phyloP scores from a whole-genome alignment of 1,284 basidiomycete genomes.

The Marasmius fiardii region DNA sequence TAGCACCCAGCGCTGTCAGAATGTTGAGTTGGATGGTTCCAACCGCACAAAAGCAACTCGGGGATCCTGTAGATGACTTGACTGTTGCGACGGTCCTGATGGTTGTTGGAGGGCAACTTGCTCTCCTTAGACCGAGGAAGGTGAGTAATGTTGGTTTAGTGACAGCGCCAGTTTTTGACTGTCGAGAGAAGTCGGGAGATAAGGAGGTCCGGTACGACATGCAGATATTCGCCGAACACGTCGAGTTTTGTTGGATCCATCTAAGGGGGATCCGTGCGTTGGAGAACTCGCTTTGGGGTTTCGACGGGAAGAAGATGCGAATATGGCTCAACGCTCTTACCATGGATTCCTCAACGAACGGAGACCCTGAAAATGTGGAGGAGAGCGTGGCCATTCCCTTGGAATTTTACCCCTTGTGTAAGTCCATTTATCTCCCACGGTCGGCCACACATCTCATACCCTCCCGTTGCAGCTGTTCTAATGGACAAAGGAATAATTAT shows the following conservation, averaged over 20 bases:
- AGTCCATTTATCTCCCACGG: slow-evolving; percentile 30
- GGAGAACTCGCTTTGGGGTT: slow-evolving; percentile 98
- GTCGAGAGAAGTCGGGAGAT: slow-evolving; percentile 57
- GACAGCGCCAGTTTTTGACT: neutral
- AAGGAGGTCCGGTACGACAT: slow-evolving; percentile 97
- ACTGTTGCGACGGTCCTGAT: slow-evolving; percentile 94
- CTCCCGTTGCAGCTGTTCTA: slow-evolving; percentile 68
- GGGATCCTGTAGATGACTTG: slow-evolving; percentile 92
- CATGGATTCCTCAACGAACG: slow-evolving; percentile 56
- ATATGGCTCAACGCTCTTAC: slow-evolving; percentile 96
- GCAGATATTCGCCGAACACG: slow-evolving; percentile 93
- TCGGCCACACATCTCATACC: neutral
- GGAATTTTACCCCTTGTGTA: slow-evolving; percentile 95
- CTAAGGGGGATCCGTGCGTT: slow-evolving; percentile 87
- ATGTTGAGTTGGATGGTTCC: slow-evolving; percentile 98
- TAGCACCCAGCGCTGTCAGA: slow-evolving; percentile 81
- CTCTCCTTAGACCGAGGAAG: slow-evolving; percentile 83
- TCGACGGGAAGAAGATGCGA: slow-evolving; percentile 85
- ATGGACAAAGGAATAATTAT: slow-evolving; percentile 99
- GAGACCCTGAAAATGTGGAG: slow-evolving; percentile 66
- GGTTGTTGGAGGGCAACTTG: slow-evolving; percentile 91
- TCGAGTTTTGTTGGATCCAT: slow-evolving; percentile 99
- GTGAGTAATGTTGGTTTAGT: slow-evolving; percentile 31
- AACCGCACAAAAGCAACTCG: slow-evolving; percentile 86
- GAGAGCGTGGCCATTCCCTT: slow-evolving; percentile 90